Evolutionary conservation across 495 filamentous ascomycete species (phyloP), one percentile per base, ranked within the genome.

Genomic region (Lophiostoma macrostomum): DNA sequence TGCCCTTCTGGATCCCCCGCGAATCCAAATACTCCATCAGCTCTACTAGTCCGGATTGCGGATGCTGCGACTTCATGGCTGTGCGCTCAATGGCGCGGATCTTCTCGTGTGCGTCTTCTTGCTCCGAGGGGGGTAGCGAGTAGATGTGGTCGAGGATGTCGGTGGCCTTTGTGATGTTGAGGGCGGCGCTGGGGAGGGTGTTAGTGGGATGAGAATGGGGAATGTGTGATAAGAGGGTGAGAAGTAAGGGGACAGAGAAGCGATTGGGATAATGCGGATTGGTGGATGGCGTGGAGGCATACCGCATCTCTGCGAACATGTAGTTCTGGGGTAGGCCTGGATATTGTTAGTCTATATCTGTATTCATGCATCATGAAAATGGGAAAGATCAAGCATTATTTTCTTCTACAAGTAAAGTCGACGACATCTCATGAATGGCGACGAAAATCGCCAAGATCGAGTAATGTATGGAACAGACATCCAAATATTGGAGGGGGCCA

Each of bases 131-230:
- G 0, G 88, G 83, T 5, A 95, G 86, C 1, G 73, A 67, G 69
- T 86, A 84, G 67, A 95, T 82, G 72, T 96, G 86, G 53, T 89
- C 83, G 49, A 97, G 83, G 69, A 97, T 96, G 71, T 97, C 91
- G 56, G 73, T 67, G 28, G 71, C 59, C 63, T 82, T 83, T 53
- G 80, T 65, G 57, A 96, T 95, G 40, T 71, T 72, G n/a, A 85
- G 73, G 22, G 78, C 77, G 25, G 69, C 66, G 60, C 81, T 82
- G 58, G 25, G 54, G 38, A 50, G n/a, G n/a, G n/a, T n/a, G n/a
- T 47, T 7, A 53, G 41, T 58, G 39, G n/a, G n/a, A n/a, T n/a
- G 36, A 14, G 35, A 52, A 55, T 42, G 28, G 48, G 31, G 20
- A 32, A 31, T 7, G 24, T 22, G 0, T 16, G 13, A 8, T 23